phyloP scores from a whole-genome alignment of 2,329 filamentous ascomycete genomes.

The Immersiporthe knoxdaviesiana region DNA sequence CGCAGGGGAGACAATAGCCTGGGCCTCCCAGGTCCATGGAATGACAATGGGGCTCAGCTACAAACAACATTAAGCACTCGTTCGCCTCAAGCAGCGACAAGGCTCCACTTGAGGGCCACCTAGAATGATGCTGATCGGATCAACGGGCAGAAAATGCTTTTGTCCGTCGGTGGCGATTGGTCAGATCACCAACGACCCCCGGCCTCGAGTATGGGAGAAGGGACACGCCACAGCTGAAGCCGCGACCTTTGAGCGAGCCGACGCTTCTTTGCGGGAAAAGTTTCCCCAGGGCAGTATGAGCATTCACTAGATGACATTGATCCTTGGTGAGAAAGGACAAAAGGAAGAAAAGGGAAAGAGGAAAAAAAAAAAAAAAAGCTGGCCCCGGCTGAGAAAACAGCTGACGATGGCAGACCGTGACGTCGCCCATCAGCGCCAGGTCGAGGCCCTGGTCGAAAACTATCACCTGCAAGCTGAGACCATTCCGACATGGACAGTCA shows the following conservation, averaged over 20 bases:
- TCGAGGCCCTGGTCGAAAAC: neutral
- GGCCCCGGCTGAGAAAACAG: neutral
- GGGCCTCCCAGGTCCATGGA: neutral
- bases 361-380: no score
- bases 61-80: neutral
- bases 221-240: slow-evolving; percentile 19
- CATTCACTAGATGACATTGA: neutral
- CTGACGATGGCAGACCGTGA: neutral
- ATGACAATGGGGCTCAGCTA: neutral
- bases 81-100: slow-evolving; percentile 13
- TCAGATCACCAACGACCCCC: neutral
- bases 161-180: slow-evolving; percentile 23
- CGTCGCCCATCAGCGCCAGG: neutral
- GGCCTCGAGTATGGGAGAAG: neutral
- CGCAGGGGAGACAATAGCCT: neutral
- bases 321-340: no score
- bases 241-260: neutral
- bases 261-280: neutral
- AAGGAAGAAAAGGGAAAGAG: no score
- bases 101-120: neutral
- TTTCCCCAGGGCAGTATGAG: neutral
- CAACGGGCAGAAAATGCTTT: slow-evolving; percentile 31
- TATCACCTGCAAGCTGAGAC: neutral
- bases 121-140: slow-evolving; percentile 33
- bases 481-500: neutral